Conservation (phyloP, 2,329 filamentous ascomycete species). For the Amauroascus niger region DNA sequence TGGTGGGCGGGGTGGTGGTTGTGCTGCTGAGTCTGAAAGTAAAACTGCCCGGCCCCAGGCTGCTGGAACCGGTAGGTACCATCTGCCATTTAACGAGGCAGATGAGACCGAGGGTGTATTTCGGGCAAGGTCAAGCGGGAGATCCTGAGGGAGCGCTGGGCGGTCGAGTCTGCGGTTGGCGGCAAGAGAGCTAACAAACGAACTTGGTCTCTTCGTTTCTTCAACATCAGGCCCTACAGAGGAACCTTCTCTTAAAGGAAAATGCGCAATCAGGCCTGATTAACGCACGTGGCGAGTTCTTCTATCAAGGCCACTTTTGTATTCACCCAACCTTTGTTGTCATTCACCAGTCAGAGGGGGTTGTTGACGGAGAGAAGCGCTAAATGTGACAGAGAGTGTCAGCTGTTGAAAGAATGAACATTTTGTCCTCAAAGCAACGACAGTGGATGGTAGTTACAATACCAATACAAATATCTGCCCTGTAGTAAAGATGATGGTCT, state of each 20-base stretch:
- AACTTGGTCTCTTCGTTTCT: slow-evolving; percentile 40
- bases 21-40: slow-evolving; percentile 33
- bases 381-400: neutral
- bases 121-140: slow-evolving; percentile 16
- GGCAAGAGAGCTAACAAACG: slow-evolving; percentile 31
- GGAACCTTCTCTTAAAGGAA: slow-evolving; percentile 21
- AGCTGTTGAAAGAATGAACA: slow-evolving; percentile 3
- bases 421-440: neutral
- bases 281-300: neutral
- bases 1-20: slow-evolving; percentile 36
- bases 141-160: slow-evolving; percentile 21
- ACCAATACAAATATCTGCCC: neutral
- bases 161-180: slow-evolving; percentile 19
- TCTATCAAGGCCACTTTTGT: neutral
- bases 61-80: slow-evolving; percentile 47
- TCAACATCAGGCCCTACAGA: slow-evolving; percentile 39
- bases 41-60: slow-evolving; percentile 45
- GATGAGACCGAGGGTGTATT: slow-evolving; percentile 35
- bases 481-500: neutral
- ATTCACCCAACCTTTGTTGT: neutral
- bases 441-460: neutral
- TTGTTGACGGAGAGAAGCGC: neutral
- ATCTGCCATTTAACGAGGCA: slow-evolving; percentile 47
- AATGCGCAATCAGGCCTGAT: slow-evolving; percentile 2
- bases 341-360: neutral